Conservation (phyloP, 768 basidiomycete species). For the Mycena olivaceomarginata region DNA sequence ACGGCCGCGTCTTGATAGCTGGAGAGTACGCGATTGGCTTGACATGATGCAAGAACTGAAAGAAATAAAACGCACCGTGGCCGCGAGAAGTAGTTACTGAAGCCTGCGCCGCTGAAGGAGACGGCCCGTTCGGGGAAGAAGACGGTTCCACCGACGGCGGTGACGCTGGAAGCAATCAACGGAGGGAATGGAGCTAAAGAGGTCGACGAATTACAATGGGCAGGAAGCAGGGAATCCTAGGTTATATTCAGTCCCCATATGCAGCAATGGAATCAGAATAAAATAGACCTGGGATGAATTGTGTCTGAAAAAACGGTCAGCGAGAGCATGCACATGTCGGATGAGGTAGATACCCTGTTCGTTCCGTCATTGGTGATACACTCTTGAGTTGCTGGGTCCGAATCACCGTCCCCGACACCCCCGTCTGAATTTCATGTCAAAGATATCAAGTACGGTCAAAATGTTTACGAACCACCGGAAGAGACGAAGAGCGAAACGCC, state of each 20-base stretch:
- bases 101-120: conserved; percentile 60
- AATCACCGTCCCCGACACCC: conserved; percentile 71
- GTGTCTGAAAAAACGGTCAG: conserved; percentile 23
- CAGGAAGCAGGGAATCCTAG: conserved; percentile 44
- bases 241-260: neutral
- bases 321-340: neutral
- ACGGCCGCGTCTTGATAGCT: conserved; percentile 62
- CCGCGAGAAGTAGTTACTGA: conserved; percentile 61
- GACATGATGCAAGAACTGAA: neutral
- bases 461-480: conserved; percentile 70
- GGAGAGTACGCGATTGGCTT: neutral
- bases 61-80: conserved; percentile 44
- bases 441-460: conserved; percentile 47
- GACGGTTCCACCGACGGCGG: conserved; percentile 45
- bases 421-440: conserved; percentile 58
- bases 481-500: conserved; percentile 70
- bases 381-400: conserved; percentile 59
- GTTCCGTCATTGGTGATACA: conserved; percentile 70
- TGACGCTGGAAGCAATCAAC: conserved; percentile 29
- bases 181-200: neutral
- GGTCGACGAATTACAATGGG: conserved; percentile 34
- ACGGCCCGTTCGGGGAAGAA: conserved; percentile 41
- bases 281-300: conserved; percentile 41
- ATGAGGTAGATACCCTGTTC: conserved; percentile 52
- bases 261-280: neutral